A percentile compares a stretch with the other conserved stretches of the same genome.
Evolutionary conservation across 768 basidiomycete species (phyloP).

Genomic region (Lentinula detonsa): DNA sequence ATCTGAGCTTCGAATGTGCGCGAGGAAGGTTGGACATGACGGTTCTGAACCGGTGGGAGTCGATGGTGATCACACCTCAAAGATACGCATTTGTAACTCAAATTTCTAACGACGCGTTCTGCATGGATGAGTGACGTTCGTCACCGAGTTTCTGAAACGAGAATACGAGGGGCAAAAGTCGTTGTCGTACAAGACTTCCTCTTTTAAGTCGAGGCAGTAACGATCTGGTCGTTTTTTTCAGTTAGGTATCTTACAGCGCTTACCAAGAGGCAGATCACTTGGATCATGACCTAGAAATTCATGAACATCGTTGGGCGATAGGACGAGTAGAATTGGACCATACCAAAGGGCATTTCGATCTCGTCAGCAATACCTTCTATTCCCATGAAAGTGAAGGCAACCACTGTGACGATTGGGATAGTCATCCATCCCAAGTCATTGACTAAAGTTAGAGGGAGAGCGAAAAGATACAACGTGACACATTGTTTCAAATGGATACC

Average conservation of each 20-base stretch:
- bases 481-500: conserved; percentile 94
- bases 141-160: too few species aligned
- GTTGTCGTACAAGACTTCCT: conserved; percentile 67
- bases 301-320: conserved; percentile 6
- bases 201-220: conserved; percentile 81
- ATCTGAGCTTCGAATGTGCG: too few species aligned
- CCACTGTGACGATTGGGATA: conserved; percentile 79
- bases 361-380: conserved; percentile 95
- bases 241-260: conserved; percentile 10
- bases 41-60: too few species aligned
- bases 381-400: conserved; percentile 89
- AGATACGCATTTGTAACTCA: too few species aligned
- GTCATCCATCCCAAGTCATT: conserved; percentile 79
- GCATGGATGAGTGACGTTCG: too few species aligned
- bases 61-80: too few species aligned
- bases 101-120: too few species aligned
- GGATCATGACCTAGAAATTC: conserved; percentile 45
- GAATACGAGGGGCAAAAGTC: too few species aligned
- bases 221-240: conserved; percentile 43
- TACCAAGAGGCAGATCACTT: conserved; percentile 72
- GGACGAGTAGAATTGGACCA: conserved; percentile 11
- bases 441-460: conserved; percentile 83
- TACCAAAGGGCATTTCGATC: conserved; percentile 94
- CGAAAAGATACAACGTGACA: conserved; percentile 88
- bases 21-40: too few species aligned